These are phyloP conservation scores for Arthrobotrys megalospora DNA, from an alignment of 2,329 filamentous ascomycete genomes.

Conservation along the genomic window DNA sequence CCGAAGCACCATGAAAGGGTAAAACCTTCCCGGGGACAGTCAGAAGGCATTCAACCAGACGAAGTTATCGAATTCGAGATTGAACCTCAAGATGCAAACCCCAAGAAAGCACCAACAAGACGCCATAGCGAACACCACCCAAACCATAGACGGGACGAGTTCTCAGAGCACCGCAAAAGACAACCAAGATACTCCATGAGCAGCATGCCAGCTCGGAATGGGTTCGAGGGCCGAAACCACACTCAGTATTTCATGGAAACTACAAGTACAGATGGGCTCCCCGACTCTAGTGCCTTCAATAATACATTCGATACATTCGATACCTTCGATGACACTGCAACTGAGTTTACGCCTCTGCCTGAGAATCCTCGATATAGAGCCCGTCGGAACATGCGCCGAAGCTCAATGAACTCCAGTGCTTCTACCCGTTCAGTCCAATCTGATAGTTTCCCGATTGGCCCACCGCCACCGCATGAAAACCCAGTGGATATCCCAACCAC, in stretches of 20 bases:
- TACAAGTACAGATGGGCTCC: constrained; percentile 50
- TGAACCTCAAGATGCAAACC: neutral
- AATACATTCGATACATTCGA: constrained; percentile 25
- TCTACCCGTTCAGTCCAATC: constrained; percentile 33
- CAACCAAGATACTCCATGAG: constrained; percentile 40
- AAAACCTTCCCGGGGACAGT: constrained; percentile 13
- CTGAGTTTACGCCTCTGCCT: constrained; percentile 33
- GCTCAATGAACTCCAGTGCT: constrained; percentile 41
- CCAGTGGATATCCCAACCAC: constrained; percentile 5
- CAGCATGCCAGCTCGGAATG: constrained; percentile 24
- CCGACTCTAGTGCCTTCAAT: constrained; percentile 48
- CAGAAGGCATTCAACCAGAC: constrained; percentile 50
- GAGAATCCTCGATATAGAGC: constrained; percentile 49
- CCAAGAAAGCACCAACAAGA: constrained; percentile 14
- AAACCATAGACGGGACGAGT: constrained; percentile 16
- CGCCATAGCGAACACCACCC: constrained; percentile 33
- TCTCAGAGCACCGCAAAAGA: constrained; percentile 41
- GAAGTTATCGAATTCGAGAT: constrained; percentile 54
- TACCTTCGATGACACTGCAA: constrained; percentile 45
- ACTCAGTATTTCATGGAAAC: constrained; percentile 60
- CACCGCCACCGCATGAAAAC: constrained; percentile 36
- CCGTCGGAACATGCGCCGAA: constrained; percentile 38
- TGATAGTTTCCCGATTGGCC: constrained; percentile 39
- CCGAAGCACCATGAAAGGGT: neutral
- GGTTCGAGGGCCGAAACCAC: constrained; percentile 31